A percentile compares a stretch with the other conserved stretches of the same genome.
These are phyloP conservation scores for Nicotiana sylvestris DNA, from an alignment of 257 asterid genomes.

Conservation along the genomic window DNA sequence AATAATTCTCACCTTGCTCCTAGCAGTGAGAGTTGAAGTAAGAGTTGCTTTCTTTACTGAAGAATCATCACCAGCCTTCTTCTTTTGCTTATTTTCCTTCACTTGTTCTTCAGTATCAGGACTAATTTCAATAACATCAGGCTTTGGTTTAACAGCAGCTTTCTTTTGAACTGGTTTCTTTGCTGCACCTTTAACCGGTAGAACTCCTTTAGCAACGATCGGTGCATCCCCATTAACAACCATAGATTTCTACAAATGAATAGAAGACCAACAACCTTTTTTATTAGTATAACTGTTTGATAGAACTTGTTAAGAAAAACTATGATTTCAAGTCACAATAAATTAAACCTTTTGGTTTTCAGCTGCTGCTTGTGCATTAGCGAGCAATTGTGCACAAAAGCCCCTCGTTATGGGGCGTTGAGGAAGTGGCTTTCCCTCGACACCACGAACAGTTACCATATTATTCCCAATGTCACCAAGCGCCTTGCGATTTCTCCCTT, in stretches of 20 bases:
- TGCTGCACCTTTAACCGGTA: conserved; percentile 15
- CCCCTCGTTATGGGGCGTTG: conserved; percentile 87
- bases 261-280: background rate
- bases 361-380: conserved; percentile 65
- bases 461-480: conserved; percentile 91
- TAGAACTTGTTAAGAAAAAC: background rate
- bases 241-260: conserved; percentile 28
- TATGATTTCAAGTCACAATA: conserved; percentile 32
- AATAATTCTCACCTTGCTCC: conserved; percentile 56
- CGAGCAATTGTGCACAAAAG: conserved; percentile 79
- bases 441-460: conserved; percentile 47
- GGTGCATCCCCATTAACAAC: conserved; percentile 37
- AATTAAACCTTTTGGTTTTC: conserved; percentile 28
- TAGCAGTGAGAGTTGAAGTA: conserved; percentile 72
- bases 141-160: conserved; percentile 43
- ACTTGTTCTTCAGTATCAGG: conserved; percentile 42
- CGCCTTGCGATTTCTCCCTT: conserved; percentile 66
- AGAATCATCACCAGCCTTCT: conserved; percentile 21
- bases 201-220: conserved; percentile 28
- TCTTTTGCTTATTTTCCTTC: conserved; percentile 21
- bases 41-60: conserved; percentile 51
- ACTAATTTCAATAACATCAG: conserved; percentile 56
- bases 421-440: conserved; percentile 64
- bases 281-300: background rate
- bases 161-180: conserved; percentile 51